A percentile compares a stretch with the other conserved stretches of the same genome.
These are phyloP conservation scores for Cunninghamia lanceolata DNA, from an alignment of 75 land plant species.

Conservation along the genomic window DNA sequence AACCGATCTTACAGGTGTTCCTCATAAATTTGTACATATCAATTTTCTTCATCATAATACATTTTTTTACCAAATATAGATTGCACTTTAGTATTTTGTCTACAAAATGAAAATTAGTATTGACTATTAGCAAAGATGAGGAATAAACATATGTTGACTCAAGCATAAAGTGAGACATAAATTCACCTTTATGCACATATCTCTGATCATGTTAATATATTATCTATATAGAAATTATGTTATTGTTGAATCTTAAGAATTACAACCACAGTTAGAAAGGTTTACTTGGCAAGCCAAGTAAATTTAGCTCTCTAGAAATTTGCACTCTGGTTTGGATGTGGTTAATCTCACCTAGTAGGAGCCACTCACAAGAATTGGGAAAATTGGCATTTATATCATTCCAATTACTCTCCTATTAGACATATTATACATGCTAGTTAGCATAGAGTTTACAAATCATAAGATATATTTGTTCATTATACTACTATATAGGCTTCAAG, in stretches of 20 bases:
- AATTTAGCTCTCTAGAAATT: neutral
- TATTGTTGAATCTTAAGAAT: neutral
- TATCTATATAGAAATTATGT: neutral
- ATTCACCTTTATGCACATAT: neutral
- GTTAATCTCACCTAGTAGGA: neutral
- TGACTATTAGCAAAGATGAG: neutral
- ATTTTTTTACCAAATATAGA: neutral
- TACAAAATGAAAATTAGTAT: neutral
- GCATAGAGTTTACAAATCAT: neutral
- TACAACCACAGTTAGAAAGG: neutral
- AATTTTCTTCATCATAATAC: neutral
- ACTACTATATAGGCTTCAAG: too few species aligned
- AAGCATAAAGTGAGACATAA: neutral
- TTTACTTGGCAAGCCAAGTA: neutral
- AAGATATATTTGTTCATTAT: neutral
- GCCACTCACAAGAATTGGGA: neutral
- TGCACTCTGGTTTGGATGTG: neutral
- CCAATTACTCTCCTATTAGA: neutral
- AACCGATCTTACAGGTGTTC: neutral
- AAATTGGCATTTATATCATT: neutral
- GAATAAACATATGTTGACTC: neutral
- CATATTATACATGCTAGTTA: neutral
- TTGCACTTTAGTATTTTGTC: neutral
- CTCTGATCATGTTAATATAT: neutral
- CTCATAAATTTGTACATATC: neutral